Base-by-base conservation (phyloP, 1,139 yeast species). In the Diutina rugosa region DNA sequence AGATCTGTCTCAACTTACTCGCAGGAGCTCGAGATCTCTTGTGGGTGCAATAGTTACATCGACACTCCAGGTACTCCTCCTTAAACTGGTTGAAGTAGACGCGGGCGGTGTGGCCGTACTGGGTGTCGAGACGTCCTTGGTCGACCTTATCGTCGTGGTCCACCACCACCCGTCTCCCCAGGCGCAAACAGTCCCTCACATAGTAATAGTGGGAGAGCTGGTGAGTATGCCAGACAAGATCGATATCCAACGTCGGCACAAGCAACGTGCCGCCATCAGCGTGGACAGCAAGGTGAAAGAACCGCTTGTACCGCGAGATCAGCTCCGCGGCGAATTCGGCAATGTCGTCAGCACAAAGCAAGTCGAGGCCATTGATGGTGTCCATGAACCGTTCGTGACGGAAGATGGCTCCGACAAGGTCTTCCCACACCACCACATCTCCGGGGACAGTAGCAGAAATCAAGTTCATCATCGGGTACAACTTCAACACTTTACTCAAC, bases 171-270 rank as follows among this genome's bases (percentile, higher is more conserved):
- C 46, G 46, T n/a, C 38, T 4, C 53, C 55, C n/a, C 58, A 59
- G 60, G 4, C 51, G 47, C 29, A 57, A 55, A 55, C 70, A 67
- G 55, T 63, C 66, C 1, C 60, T 54, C 51, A 64, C 63, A 30
- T 61, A 60, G 28, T 54, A 56, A 51, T 68, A 65, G n/a, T 44
- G 46, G 2, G 65, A 60, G 41, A 73, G 62, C 57, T 70, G 75
- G 58, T 73, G 76, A 6, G 77, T 72, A 57, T 71, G 76, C 77
- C 78, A 73, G 1, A 70, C 63, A 46, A 73, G 62, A 58, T 73
- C 77, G 44, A 73, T 68, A 57, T 73, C 77, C 56, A 73, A 61
- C 1, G 77, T 71, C 0, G 78, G 77, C 0, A 73, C 71, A 28
- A 69, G 61, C 57, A 65, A 60, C 26, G 52, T 46, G 9, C 51